Evolutionary conservation across 2,329 filamentous ascomycete genomes (phyloP), one percentile per base, ranked within the genome.

Genomic region (Coniochaeta sp.): DNA sequence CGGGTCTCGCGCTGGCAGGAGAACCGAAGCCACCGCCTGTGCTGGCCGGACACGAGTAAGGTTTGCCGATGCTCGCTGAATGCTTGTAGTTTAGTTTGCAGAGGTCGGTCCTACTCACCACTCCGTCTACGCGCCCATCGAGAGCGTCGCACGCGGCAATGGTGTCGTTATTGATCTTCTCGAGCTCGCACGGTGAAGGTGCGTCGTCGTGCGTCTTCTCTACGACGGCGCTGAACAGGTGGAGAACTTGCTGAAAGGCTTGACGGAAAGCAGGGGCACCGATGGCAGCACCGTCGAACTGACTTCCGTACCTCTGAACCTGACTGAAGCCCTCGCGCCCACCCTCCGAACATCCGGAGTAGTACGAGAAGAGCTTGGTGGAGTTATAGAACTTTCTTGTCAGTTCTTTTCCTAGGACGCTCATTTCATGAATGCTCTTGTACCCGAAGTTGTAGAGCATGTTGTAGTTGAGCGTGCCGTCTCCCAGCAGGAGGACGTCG

Each of bases 331-430:
- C 78, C 64, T 80, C 76, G 6, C 78, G 73, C 1, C 77, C 81
- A 22, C 81, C 81, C 58, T 83, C 80, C 14, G 79, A 82, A 68
- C 81, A 84, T 3, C 79, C 81, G 61, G 81, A 75, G 64, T 79
- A 84, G 70, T 84, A 83, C 24, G 81, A 79, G 66, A 76, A 78
- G 58, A 82, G 66, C 60, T 67, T 63, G 16, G 50, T 47, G 36
- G 64, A 58, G 22, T 67, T 68, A 64, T 77, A 82, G 59, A 79
- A 76, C 38, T 67, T 68, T 62, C 68, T 67, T 22, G 75, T 73
- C 43, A 81, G 59, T 1, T 69, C 68, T 63, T 81, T 81, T 22
- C 77, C 78, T 12, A 82, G 66, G 28, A 71, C 64, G 12, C 76
- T 79, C 73, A 82, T 76, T 67, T 85, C 81, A 44, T 77, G 77